These are phyloP conservation scores for Stellera chamaejasme DNA, from an alignment of 345 rosid species.

Conservation along the genomic window DNA sequence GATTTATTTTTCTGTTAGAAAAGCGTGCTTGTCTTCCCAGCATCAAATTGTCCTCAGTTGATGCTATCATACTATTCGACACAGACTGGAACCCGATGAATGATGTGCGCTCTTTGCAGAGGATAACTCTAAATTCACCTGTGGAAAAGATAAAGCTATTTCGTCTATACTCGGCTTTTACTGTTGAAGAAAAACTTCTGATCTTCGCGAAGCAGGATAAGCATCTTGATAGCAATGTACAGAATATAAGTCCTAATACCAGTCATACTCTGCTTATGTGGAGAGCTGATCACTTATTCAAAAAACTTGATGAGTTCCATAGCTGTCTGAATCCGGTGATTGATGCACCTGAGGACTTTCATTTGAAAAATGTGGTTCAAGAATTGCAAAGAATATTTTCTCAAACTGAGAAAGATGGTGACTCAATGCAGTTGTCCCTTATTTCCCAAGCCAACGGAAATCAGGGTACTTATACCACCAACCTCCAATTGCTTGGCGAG, in stretches of 20 bases:
- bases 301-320: conserved; percentile 60
- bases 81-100: conserved; percentile 73
- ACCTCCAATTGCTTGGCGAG: conserved; percentile 53
- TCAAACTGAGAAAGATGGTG: conserved; percentile 28
- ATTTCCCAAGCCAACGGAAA: conserved; percentile 51
- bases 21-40: conserved; percentile 65
- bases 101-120: conserved; percentile 68
- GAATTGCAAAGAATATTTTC: conserved; percentile 48
- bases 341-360: conserved; percentile 26
- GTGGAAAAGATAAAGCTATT: conserved; percentile 53
- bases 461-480: conserved; percentile 40
- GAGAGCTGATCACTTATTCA: conserved; percentile 67
- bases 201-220: conserved; percentile 57
- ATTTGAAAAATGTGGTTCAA: conserved; percentile 30
- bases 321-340: conserved; percentile 15
- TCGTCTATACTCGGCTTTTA: conserved; percentile 63
- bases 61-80: conserved; percentile 59
- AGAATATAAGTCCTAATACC: conserved; percentile 30
- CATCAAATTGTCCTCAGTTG: conserved; percentile 66
- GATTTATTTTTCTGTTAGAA: conserved; percentile 80
- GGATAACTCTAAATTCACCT: conserved; percentile 51
- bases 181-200: conserved; percentile 74
- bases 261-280: conserved; percentile 70
- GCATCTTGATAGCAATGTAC: conserved; percentile 30
- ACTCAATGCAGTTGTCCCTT: conserved; percentile 25